These are phyloP conservation scores for Brassica balearica DNA, from an alignment of 441 rosid species.

Conservation along the genomic window DNA sequence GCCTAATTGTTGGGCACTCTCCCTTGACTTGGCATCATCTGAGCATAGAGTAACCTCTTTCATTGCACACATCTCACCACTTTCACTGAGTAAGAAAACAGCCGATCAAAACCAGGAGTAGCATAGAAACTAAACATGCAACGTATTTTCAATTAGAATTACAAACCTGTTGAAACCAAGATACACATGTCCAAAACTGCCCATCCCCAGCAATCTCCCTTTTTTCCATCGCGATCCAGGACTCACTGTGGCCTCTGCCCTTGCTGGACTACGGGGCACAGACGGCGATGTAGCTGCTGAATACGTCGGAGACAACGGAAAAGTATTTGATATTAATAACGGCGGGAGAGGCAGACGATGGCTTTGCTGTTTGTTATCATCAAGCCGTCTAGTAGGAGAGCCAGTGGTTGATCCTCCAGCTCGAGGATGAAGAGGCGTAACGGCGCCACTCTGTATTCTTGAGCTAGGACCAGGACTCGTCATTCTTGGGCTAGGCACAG, in stretches of 20 bases:
- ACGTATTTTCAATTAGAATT: background rate
- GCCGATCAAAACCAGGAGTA: constrained; percentile 34
- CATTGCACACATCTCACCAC: constrained; percentile 97
- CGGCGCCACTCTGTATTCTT: constrained; percentile 90
- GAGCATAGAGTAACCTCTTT: constrained; percentile 87
- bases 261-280: constrained; percentile 84
- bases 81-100: constrained; percentile 58
- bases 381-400: constrained; percentile 67
- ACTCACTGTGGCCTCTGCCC: constrained; percentile 71
- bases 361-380: constrained; percentile 74
- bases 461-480: constrained; percentile 96
- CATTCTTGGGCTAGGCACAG: constrained; percentile 94
- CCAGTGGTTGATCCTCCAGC: constrained; percentile 69
- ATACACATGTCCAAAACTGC: constrained; percentile 92
- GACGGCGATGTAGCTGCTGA: constrained; percentile 86
- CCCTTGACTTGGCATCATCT: constrained; percentile 88
- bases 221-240: constrained; percentile 90
- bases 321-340: constrained; percentile 62
- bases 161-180: constrained; percentile 87
- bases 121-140: constrained; percentile 11
- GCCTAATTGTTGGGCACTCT: constrained; percentile 75
- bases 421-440: constrained; percentile 86
- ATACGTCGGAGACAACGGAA: constrained; percentile 75
- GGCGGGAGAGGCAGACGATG: constrained; percentile 92
- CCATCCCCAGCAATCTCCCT: constrained; percentile 82